Evolutionary conservation across 371 early-diverging fungal species (phyloP).

Genomic region (Circinella minor): DNA sequence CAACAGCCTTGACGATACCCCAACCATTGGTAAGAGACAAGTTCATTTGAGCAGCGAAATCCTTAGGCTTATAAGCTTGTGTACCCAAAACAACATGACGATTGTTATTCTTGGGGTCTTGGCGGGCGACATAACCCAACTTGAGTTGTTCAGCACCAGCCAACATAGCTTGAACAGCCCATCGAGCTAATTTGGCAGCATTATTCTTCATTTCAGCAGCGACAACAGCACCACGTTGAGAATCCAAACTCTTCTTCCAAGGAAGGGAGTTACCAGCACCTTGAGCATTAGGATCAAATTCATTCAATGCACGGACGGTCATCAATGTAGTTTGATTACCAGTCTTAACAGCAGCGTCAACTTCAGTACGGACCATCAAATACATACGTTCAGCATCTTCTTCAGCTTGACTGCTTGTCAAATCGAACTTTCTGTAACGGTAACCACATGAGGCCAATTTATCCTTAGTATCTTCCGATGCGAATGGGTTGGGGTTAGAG

Average conservation of each 20-base stretch:
- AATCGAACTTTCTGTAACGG: slow-evolving; percentile 85
- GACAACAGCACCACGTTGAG: slow-evolving; percentile 95
- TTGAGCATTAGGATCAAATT: slow-evolving; percentile 88
- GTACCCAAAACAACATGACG: slow-evolving; percentile 89
- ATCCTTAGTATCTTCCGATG: slow-evolving; percentile 56
- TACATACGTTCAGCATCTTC: slow-evolving; percentile 53
- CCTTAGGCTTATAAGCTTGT: slow-evolving; percentile 86
- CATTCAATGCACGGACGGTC: slow-evolving; percentile 84
- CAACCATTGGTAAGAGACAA: slow-evolving; percentile 85
- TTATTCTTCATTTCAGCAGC: slow-evolving; percentile 98
- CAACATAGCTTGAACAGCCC: slow-evolving; percentile 92
- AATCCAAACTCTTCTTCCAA: slow-evolving; percentile 95
- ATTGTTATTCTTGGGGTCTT: slow-evolving; percentile 77
- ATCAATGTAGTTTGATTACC: slow-evolving; percentile 67
- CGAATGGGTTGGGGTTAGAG: slow-evolving; percentile 82
- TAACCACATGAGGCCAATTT: slow-evolving; percentile 79
- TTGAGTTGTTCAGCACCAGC: slow-evolving; percentile 91
- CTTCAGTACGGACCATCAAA: slow-evolving; percentile 88
- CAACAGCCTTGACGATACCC: slow-evolving; percentile 95
- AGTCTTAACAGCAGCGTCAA: slow-evolving; percentile 82
- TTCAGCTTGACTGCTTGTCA: slow-evolving; percentile 44
- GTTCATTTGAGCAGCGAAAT: slow-evolving; percentile 92
- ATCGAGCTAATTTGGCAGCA: slow-evolving; percentile 92
- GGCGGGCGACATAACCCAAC: slow-evolving; percentile 87
- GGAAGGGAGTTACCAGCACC: slow-evolving; percentile 91